These are phyloP conservation scores for Boletus rufocinnamomeus DNA, from an alignment of 768 basidiomycete genomes.

Conservation along the genomic window DNA sequence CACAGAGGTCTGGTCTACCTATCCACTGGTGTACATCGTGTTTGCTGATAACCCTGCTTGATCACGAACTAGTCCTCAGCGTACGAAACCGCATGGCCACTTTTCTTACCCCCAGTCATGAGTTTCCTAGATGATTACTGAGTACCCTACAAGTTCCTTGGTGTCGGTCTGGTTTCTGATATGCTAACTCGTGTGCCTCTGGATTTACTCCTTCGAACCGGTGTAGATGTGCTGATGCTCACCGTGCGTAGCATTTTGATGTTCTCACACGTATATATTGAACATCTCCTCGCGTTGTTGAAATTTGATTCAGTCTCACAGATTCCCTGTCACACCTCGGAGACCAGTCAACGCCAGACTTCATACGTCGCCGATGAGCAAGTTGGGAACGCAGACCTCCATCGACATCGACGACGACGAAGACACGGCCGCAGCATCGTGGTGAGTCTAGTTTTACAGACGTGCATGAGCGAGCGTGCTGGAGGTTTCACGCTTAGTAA, in stretches of 20 bases:
- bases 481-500: neutral
- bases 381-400: neutral
- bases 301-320: slow-evolving; percentile 52
- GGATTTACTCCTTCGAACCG: slow-evolving; percentile 65
- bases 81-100: slow-evolving; percentile 72
- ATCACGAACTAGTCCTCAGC: slow-evolving; percentile 44
- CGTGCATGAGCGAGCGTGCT: neutral
- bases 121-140: slow-evolving; percentile 79
- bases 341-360: slow-evolving; percentile 55
- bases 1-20: slow-evolving; percentile 47
- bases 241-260: slow-evolving; percentile 45
- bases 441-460: slow-evolving; percentile 27
- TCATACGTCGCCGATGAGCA: slow-evolving; percentile 44
- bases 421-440: slow-evolving; percentile 30
- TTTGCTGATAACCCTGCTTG: slow-evolving; percentile 5
- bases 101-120: slow-evolving; percentile 80
- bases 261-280: slow-evolving; percentile 9
- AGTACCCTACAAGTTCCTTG: slow-evolving; percentile 63
- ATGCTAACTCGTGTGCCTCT: slow-evolving; percentile 60
- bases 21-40: neutral
- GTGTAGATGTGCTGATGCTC: slow-evolving; percentile 66
- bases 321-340: slow-evolving; percentile 62
- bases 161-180: slow-evolving; percentile 53
- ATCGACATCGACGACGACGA: slow-evolving; percentile 26
- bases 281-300: neutral